A percentile compares a stretch with the other conserved stretches of the same genome.
These are phyloP conservation scores for Plectranthus barbatus DNA, from an alignment of 257 asterid genomes.

Conservation along the genomic window DNA sequence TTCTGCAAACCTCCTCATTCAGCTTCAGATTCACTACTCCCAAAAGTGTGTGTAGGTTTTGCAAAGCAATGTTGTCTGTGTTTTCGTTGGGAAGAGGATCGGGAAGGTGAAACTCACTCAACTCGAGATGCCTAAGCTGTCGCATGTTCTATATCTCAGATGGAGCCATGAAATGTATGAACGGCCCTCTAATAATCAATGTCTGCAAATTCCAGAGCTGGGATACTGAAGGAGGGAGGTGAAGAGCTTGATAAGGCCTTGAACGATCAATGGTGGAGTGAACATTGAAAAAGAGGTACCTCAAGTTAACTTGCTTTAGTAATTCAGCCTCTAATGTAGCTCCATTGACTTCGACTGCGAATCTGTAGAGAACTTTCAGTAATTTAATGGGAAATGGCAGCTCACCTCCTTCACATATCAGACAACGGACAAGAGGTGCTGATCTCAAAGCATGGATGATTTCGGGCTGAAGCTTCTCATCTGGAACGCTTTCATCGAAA, in stretches of 20 bases:
- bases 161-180: neutral
- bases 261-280: neutral
- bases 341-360: neutral
- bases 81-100: neutral
- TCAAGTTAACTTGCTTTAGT: neutral
- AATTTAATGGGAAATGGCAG: neutral
- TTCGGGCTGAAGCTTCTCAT: neutral
- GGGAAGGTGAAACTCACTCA: neutral
- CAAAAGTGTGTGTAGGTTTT: neutral
- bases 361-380: neutral
- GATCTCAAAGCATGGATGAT: neutral
- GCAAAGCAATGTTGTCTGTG: neutral
- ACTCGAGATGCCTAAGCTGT: neutral
- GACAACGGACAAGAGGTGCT: neutral
- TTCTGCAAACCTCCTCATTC: neutral
- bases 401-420: neutral
- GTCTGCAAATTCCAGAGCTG: slow-evolving; percentile 5
- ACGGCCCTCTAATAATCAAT: neutral
- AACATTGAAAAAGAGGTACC: neutral
- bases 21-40: neutral
- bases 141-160: neutral
- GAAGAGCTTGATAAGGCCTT: neutral
- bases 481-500: neutral
- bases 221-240: neutral
- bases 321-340: neutral